Percentiles rank a stretch among this genome's conserved stretches.
Evolutionary conservation across 371 early-diverging fungal genomes (phyloP).

Genomic region (Mortierella polycephala): DNA sequence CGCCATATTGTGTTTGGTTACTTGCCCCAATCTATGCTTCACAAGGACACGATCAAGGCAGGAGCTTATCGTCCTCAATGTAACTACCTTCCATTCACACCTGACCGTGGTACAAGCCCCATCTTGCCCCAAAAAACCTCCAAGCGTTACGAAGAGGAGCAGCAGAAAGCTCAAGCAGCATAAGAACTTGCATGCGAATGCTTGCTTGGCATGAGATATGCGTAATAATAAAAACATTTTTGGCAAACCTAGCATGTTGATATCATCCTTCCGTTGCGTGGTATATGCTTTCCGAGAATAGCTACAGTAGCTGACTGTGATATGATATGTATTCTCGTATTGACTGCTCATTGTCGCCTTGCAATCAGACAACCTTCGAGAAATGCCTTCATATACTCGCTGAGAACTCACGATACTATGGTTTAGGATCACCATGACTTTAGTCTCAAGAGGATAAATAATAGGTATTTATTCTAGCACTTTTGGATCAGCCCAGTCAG

Average conservation of each 20-base stretch:
- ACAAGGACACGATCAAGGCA: constrained; percentile 27
- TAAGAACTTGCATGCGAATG: not conserved
- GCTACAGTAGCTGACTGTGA: too few species aligned
- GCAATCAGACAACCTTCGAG: too few species aligned
- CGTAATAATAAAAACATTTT: too few species aligned
- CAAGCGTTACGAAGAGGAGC: constrained; percentile 27
- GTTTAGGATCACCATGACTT: too few species aligned
- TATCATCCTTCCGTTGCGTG: too few species aligned
- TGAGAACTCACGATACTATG: too few species aligned
- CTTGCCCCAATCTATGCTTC: constrained; percentile 25
- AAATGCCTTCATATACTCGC: too few species aligned
- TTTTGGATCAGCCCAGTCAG: constrained; percentile 47
- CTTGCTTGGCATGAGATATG: not conserved
- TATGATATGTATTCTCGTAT: too few species aligned
- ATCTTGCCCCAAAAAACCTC: constrained; percentile 35
- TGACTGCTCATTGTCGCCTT: too few species aligned
- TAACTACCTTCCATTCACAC: constrained; percentile 13
- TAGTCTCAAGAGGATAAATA: too few species aligned
- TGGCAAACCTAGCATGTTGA: too few species aligned
- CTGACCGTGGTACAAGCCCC: constrained; percentile 20
- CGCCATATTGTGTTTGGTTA: constrained; percentile 28
- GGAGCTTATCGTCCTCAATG: constrained; percentile 23
- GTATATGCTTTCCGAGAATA: too few species aligned
- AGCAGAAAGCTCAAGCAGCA: not conserved
- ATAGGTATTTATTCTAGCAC: constrained; percentile 18